Evolutionary conservation across 768 basidiomycete species (phyloP), one percentile per base, ranked within the genome.

Genomic region (Exsudoporus frostii): DNA sequence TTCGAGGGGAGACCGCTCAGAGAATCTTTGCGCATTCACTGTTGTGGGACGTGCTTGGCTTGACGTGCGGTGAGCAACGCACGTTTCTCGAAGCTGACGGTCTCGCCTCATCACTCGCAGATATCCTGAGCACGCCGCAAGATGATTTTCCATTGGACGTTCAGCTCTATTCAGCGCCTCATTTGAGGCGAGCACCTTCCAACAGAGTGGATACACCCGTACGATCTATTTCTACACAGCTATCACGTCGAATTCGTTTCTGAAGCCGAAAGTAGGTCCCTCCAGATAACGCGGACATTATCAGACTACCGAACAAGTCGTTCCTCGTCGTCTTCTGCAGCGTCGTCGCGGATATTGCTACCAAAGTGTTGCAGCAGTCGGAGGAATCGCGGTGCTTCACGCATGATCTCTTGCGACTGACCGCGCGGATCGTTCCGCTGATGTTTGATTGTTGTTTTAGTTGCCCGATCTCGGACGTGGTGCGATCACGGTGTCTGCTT

Each of bases 321-420:
- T 76, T 77, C 43, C 60, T 83, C 8, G 70, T 79, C 5, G 64
- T 74, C 4, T 76, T 86, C 51, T 68, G 82, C 42, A 73, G 74
- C 32, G 67, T 78, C 32, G 61, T 82, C 22, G 62, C 79, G 19
- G 75, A 80, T 34, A 63, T 81, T 14, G 58, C 80, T 22, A 66
- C 73, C 29, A 73, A 70, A 45, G 64, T 76, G 2, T 52, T 85
- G 42, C 69, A 66, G 38, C 75, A 76, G 4, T 62, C 76, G 1
- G 65, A 79, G 13, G 71, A 73, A 39, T 76, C 73, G 13, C 74
- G 77, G 32, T 79, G 77, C 70, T 79, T 82, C 45, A 70, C 84
- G 9, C 61, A 66, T 15, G 81, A 86, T 58, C 58, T 82, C 39
- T 58, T 73, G 42, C 78, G 76, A 32, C 71, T 68, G 30, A 65